These are phyloP conservation scores for Phalaenopsis equestris DNA, from an alignment of 106 monocot genomes.

Conservation along the genomic window DNA sequence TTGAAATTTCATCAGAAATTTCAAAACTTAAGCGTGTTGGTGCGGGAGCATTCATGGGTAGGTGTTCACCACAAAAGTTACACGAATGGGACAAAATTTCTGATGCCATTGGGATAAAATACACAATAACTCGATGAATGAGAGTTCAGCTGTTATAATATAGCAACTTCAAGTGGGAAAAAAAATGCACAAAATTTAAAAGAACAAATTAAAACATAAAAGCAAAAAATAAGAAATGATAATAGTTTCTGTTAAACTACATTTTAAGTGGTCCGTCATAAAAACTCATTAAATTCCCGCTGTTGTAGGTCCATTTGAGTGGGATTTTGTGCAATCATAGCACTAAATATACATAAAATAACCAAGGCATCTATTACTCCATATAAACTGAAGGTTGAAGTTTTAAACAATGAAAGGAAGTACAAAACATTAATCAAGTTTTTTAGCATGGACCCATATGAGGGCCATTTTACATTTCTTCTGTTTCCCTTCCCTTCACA, in stretches of 20 bases:
- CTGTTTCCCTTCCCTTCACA: not conserved
- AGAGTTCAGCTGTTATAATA: not conserved
- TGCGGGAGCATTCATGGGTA: too few species aligned
- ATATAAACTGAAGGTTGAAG: not conserved
- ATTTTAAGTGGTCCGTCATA: too few species aligned
- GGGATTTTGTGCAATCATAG: too few species aligned
- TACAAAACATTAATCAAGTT: not conserved
- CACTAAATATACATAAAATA: not conserved
- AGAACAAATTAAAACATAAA: not conserved
- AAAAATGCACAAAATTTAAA: not conserved
- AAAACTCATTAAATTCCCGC: too few species aligned
- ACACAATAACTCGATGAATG: not conserved
- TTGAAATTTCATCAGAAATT: too few species aligned
- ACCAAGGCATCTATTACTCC: not conserved
- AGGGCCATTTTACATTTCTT: not conserved
- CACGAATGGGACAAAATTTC: too few species aligned
- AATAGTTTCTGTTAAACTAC: too few species aligned
- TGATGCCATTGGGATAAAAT: too few species aligned
- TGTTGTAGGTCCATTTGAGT: too few species aligned
- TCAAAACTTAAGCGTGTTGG: too few species aligned
- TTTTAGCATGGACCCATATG: not conserved
- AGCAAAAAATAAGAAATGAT: not conserved
- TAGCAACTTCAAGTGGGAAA: not conserved
- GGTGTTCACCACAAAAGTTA: too few species aligned
- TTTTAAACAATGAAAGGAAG: not conserved